Conservation (phyloP, 805 yeast genomes). For the Candida ovalis region DNA sequence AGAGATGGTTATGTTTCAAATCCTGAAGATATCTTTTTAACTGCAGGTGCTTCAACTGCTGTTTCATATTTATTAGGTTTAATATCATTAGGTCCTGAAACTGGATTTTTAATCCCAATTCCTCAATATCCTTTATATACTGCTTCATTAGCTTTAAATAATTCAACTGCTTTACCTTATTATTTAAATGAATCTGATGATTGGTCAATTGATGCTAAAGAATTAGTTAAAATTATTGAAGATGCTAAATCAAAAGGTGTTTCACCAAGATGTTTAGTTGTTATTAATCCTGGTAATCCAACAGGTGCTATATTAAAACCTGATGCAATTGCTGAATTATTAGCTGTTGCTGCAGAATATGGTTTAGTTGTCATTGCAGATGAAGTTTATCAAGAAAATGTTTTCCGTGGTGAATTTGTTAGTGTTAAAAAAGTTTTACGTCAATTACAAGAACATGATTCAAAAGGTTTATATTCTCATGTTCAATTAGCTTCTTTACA, state of each 20-base stretch:
- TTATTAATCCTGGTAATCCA: constrained; percentile 98
- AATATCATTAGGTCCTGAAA: constrained; percentile 58
- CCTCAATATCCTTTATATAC: constrained; percentile 98
- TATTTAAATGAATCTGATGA: constrained; percentile 72
- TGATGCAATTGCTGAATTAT: constrained; percentile 64
- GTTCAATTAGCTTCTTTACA: constrained; percentile 92
- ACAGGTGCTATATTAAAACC: constrained; percentile 80
- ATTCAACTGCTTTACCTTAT: constrained; percentile 82
- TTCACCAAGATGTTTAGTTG: constrained; percentile 74
- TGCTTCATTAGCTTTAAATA: constrained; percentile 84
- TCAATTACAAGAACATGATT: constrained; percentile 50
- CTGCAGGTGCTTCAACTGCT: constrained; percentile 94
- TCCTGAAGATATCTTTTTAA: constrained; percentile 74
- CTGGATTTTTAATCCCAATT: constrained; percentile 90
- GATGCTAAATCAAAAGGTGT: constrained; percentile 50
- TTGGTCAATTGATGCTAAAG: constrained; percentile 79
- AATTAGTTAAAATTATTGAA: constrained; percentile 52
- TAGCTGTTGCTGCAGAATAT: constrained; percentile 77
- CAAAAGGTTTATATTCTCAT: constrained; percentile 52
- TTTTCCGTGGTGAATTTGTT: constrained; percentile 75
- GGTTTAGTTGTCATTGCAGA: constrained; percentile 90
- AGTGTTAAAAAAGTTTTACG: constrained; percentile 81
- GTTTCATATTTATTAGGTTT: constrained; percentile 76
- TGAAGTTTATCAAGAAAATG: constrained; percentile 95
- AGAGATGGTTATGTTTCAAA: constrained; percentile 75